Evolutionary conservation across 495 filamentous ascomycete species (phyloP).

Genomic region (Penicillium angulare): DNA sequence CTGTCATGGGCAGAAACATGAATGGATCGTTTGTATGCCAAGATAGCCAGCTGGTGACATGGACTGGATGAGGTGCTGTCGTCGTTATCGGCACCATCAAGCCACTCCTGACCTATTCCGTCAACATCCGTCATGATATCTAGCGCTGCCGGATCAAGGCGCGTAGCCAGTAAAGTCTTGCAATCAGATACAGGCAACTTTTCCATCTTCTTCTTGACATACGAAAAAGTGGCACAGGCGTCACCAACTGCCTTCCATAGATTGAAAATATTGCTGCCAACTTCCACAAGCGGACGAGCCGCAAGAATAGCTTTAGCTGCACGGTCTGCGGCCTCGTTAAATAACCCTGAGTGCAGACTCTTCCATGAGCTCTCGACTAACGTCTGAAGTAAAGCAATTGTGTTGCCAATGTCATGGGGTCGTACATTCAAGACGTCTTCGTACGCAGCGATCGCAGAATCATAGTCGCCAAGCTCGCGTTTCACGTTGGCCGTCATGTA

Average conservation of each 20-base stretch:
- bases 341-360: slow-evolving; percentile 76
- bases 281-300: slow-evolving; percentile 49
- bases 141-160: slow-evolving; percentile 54
- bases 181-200: slow-evolving; percentile 58
- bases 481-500: slow-evolving; percentile 97
- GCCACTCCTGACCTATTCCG: slow-evolving; percentile 55
- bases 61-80: slow-evolving; percentile 33
- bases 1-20: slow-evolving; percentile 67
- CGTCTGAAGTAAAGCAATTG: slow-evolving; percentile 82
- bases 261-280: slow-evolving; percentile 73
- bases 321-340: slow-evolving; percentile 70
- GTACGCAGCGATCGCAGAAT: slow-evolving; percentile 76
- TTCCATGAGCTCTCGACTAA: slow-evolving; percentile 77
- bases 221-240: slow-evolving; percentile 78
- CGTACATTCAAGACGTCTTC: slow-evolving; percentile 62
- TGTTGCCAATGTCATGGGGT: slow-evolving; percentile 78
- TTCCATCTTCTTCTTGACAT: slow-evolving; percentile 61
- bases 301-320: slow-evolving; percentile 59
- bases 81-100: slow-evolving; percentile 45
- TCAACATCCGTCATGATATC: slow-evolving; percentile 69
- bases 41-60: slow-evolving; percentile 65
- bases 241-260: slow-evolving; percentile 95
- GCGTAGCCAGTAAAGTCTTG: slow-evolving; percentile 50
- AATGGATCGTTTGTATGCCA: slow-evolving; percentile 85
- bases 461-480: slow-evolving; percentile 84